Evolutionary conservation across 1,139 yeast genomes (phyloP).

Genomic region (Geotrichum phurueaensis): DNA sequence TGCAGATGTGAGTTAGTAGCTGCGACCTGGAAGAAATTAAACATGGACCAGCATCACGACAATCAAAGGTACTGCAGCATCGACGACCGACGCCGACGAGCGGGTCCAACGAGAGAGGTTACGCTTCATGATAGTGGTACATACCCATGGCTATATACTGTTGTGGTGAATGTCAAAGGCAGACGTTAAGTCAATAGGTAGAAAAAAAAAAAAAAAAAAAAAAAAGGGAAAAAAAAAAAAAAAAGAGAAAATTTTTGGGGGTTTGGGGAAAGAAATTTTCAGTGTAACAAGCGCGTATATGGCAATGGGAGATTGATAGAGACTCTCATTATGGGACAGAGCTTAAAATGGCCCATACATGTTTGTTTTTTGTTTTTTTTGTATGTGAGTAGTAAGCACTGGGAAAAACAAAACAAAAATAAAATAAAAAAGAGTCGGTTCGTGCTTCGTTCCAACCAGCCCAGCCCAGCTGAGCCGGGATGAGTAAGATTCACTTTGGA

Average conservation of each 20-base stretch:
- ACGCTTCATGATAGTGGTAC: background rate
- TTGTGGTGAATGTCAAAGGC: background rate
- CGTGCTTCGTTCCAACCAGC: too few relatives aligned
- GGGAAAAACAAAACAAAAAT: too few relatives aligned
- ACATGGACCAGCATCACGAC: background rate
- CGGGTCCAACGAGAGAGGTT: too few relatives aligned
- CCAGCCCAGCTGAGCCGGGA: too few relatives aligned
- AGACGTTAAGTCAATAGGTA: background rate
- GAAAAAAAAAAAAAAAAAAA: background rate
- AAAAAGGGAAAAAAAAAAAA: background rate
- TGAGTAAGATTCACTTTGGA: too few relatives aligned
- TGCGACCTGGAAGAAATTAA: background rate
- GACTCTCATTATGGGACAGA: background rate
- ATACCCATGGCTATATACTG: background rate
- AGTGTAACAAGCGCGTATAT: background rate
- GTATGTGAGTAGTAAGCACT: too few relatives aligned
- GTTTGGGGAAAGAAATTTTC: background rate
- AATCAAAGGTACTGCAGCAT: background rate
- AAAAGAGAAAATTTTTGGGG: background rate
- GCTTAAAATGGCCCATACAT: too few relatives aligned
- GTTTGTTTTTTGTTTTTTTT: too few relatives aligned
- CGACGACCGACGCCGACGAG: background rate
- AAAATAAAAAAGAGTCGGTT: too few relatives aligned
- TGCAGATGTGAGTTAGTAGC: constrained; percentile 32
- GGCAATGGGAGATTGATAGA: background rate